Conservation (phyloP, 805 yeast genomes). For the Teunomyces pallodes region DNA sequence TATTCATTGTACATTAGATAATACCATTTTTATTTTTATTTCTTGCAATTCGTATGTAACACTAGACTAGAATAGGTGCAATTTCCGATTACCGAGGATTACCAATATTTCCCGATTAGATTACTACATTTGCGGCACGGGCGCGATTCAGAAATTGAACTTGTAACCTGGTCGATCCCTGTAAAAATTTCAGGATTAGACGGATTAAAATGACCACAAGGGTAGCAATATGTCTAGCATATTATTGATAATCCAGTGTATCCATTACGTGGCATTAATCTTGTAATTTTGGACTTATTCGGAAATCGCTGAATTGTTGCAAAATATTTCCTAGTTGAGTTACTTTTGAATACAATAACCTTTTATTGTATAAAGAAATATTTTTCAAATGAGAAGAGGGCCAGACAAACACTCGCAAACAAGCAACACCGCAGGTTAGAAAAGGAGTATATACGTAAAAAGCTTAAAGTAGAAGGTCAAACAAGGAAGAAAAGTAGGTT, state of each 20-base stretch:
- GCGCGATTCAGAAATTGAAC: not conserved
- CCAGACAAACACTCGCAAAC: too few relatives aligned
- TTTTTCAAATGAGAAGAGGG: too few relatives aligned
- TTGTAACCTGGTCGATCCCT: not conserved
- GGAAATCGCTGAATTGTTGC: not conserved
- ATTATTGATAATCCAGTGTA: not conserved
- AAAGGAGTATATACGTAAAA: too few relatives aligned
- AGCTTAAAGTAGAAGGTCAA: too few relatives aligned
- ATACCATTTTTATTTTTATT: not conserved
- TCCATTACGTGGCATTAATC: not conserved
- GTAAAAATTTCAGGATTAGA: too few relatives aligned
- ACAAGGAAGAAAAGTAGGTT: too few relatives aligned
- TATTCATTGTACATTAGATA: constrained; percentile 3
- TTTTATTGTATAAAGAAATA: too few relatives aligned
- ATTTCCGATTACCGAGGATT: too few relatives aligned
- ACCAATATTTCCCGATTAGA: not conserved
- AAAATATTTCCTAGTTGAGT: not conserved
- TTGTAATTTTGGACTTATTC: not conserved
- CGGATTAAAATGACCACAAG: too few relatives aligned
- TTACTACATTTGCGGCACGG: not conserved
- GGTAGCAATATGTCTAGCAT: not conserved
- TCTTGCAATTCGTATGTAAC: not conserved
- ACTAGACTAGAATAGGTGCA: not conserved
- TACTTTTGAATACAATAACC: too few relatives aligned
- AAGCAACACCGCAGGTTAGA: too few relatives aligned